Percentiles rank a stretch among this genome's conserved stretches.
These are phyloP conservation scores for Penicillium macrosclerotiorum DNA, from an alignment of 495 filamentous ascomycete species.

Conservation along the genomic window DNA sequence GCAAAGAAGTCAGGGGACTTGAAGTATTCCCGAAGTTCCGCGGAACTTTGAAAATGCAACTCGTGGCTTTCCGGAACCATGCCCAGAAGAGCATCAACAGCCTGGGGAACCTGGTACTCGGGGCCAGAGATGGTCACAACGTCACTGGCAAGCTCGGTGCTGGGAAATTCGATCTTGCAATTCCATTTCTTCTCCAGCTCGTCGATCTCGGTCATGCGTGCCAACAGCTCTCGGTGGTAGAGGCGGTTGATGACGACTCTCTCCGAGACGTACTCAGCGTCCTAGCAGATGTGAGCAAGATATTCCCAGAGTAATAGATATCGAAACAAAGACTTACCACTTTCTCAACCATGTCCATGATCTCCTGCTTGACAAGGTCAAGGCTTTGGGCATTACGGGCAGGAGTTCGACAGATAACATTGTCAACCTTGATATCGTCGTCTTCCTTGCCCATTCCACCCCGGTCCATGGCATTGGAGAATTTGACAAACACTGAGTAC, in stretches of 20 bases:
- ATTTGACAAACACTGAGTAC: slow-evolving; percentile 99
- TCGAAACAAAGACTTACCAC: slow-evolving; percentile 65
- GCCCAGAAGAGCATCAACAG: slow-evolving; percentile 90
- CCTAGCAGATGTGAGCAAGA: slow-evolving; percentile 43
- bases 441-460: slow-evolving; percentile 91
- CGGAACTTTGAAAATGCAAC: slow-evolving; percentile 72
- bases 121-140: slow-evolving; percentile 92
- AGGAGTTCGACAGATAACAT: slow-evolving; percentile 96
- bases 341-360: slow-evolving; percentile 99
- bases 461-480: slow-evolving; percentile 98
- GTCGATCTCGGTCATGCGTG: slow-evolving; percentile 83
- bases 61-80: slow-evolving; percentile 98
- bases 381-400: slow-evolving; percentile 95
- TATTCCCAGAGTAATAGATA: background rate
- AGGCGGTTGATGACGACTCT: slow-evolving; percentile 90
- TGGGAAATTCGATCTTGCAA: slow-evolving; percentile 96
- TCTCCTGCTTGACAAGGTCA: slow-evolving; percentile 96
- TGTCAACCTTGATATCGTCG: slow-evolving; percentile 97
- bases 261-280: slow-evolving; percentile 94
- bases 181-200: slow-evolving; percentile 98
- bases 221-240: slow-evolving; percentile 89
- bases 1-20: slow-evolving; percentile 71
- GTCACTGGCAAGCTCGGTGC: slow-evolving; percentile 95
- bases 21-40: slow-evolving; percentile 73
- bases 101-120: slow-evolving; percentile 94